Evolutionary conservation across 176 grass and related monocot genomes (phyloP).

Genomic region (Olyra latifolia): DNA sequence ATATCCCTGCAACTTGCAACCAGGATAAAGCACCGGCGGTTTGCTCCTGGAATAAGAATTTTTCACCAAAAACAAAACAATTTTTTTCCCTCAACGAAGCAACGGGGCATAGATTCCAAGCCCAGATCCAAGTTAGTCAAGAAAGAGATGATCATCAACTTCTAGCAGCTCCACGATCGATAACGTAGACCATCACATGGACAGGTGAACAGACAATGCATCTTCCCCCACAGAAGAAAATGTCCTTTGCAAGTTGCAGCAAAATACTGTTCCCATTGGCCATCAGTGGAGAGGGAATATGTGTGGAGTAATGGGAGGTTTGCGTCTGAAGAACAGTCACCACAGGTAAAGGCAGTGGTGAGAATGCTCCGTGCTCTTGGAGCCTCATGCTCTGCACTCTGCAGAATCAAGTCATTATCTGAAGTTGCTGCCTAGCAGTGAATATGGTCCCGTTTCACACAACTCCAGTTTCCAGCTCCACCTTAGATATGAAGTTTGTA

Average conservation of each 20-base stretch:
- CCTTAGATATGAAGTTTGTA: no score
- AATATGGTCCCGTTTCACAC: no score
- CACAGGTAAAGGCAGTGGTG: neutral
- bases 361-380: neutral
- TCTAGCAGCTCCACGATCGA: neutral
- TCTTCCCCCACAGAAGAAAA: neutral
- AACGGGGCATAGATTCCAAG: neutral
- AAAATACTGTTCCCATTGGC: neutral
- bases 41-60: neutral
- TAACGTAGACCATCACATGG: neutral
- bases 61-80: neutral
- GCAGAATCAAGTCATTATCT: slow-evolving; percentile 4
- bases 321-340: neutral
- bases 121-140: neutral
- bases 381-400: neutral
- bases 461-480: no score
- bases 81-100: neutral
- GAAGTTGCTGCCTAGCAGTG: neutral
- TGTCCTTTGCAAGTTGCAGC: slow-evolving; percentile 18
- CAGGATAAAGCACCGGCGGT: slow-evolving; percentile 14
- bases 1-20: neutral
- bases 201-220: slow-evolving; percentile 20
- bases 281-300: neutral
- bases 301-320: neutral
- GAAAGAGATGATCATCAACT: neutral